Conservation (phyloP, 106 monocot species). For the Xerophyta viscosa region DNA sequence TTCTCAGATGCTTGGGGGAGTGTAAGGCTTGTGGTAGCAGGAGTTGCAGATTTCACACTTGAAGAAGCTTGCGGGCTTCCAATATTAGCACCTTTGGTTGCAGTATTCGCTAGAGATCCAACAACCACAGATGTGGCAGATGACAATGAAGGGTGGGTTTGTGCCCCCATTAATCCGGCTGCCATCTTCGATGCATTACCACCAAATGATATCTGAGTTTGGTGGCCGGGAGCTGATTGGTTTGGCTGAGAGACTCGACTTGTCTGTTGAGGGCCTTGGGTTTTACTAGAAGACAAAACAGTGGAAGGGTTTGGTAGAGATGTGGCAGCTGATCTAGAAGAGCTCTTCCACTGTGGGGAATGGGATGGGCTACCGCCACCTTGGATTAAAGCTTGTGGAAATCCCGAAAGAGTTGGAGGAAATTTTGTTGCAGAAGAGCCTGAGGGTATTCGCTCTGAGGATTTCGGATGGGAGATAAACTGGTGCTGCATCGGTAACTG, state of each 20-base stretch:
- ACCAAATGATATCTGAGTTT: slow-evolving; percentile 82
- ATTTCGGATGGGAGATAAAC: slow-evolving; percentile 31
- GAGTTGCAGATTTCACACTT: slow-evolving; percentile 22
- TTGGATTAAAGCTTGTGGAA: slow-evolving; percentile 51
- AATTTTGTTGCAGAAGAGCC: slow-evolving; percentile 33
- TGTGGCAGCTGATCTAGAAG: slow-evolving; percentile 12
- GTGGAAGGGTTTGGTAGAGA: slow-evolving; percentile 8
- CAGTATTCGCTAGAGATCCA: slow-evolving; percentile 39
- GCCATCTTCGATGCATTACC: slow-evolving; percentile 17
- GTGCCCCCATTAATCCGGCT: slow-evolving; percentile 1
- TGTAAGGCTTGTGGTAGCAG: not conserved
- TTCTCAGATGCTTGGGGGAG: slow-evolving; percentile 32
- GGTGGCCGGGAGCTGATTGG: slow-evolving; percentile 14
- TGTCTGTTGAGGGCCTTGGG: slow-evolving; percentile 40
- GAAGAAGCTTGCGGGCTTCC: slow-evolving; percentile 51
- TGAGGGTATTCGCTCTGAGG: slow-evolving; percentile 26
- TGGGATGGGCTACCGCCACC: slow-evolving; percentile 16
- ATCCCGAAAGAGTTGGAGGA: slow-evolving; percentile 39
- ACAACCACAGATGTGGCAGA: slow-evolving; percentile 22
- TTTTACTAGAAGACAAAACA: slow-evolving; percentile 24
- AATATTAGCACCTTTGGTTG: slow-evolving; percentile 20
- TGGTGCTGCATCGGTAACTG: slow-evolving; percentile 45
- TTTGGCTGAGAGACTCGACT: slow-evolving; percentile 11
- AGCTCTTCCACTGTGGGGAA: slow-evolving; percentile 61
- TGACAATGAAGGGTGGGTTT: slow-evolving; percentile 10